These are phyloP conservation scores for Comarum palustre DNA, from an alignment of 306 rosid genomes.

Conservation along the genomic window DNA sequence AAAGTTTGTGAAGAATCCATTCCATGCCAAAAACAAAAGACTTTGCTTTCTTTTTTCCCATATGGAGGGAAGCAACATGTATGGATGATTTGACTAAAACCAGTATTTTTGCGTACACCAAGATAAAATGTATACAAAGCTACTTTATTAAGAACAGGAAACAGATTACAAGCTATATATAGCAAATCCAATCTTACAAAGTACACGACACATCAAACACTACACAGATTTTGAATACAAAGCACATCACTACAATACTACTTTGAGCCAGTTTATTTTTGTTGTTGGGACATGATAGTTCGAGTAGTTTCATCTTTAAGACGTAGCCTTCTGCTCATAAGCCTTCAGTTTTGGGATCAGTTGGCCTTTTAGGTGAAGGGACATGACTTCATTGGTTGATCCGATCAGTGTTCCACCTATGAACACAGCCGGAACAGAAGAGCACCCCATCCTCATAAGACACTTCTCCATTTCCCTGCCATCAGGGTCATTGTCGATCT, in stretches of 20 bases:
- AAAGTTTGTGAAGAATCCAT: constrained; percentile 59
- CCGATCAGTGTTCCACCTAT: constrained; percentile 77
- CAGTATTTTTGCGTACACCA: constrained; percentile 9
- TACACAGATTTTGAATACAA: constrained; percentile 34
- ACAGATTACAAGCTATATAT: constrained; percentile 44
- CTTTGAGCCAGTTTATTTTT: constrained; percentile 57
- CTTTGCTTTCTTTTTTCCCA: constrained; percentile 21
- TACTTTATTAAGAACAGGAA: constrained; percentile 59
- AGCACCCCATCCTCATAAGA: constrained; percentile 59
- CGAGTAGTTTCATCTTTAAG: constrained; percentile 27
- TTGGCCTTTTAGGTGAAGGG: constrained; percentile 80
- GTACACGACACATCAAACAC: constrained; percentile 35
- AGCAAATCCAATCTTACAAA: constrained; percentile 54
- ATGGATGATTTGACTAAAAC: constrained; percentile 21
- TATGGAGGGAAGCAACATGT: constrained; percentile 36
- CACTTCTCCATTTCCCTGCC: constrained; percentile 89
- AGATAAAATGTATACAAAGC: constrained; percentile 32
- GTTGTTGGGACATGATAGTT: constrained; percentile 38
- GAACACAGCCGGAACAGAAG: constrained; percentile 84
- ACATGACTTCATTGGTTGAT: constrained; percentile 95
- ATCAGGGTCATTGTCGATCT: constrained; percentile 84
- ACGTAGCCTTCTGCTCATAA: constrained; percentile 31
- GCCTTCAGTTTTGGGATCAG: constrained; percentile 56
- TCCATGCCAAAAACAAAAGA: constrained; percentile 36
- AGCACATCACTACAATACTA: constrained; percentile 33